Conservation (phyloP, 2,329 filamentous ascomycete genomes). For the Rhynchosporium agropyri region DNA sequence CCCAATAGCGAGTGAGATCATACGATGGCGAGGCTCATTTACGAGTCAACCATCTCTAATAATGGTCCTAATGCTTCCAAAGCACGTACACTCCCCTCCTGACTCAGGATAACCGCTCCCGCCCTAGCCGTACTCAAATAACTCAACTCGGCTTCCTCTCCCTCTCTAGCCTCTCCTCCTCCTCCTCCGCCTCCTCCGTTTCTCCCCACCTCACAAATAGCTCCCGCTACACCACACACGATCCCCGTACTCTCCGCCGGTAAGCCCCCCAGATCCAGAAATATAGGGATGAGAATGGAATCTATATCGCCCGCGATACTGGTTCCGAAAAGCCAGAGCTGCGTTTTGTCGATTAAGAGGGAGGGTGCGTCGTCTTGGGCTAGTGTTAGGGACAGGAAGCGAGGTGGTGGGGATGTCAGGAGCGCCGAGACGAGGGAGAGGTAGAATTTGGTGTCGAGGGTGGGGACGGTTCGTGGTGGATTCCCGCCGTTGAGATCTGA, state of each 20-base stretch:
- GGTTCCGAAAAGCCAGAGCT: conserved; percentile 68
- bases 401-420: conserved; percentile 55
- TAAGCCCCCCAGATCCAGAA: conserved; percentile 78
- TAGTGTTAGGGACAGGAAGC: conserved; percentile 73
- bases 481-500: background rate
- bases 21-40: no score
- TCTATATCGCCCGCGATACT: conserved; percentile 76
- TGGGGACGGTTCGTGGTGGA: conserved; percentile 53
- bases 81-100: conserved; percentile 73
- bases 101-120: conserved; percentile 83
- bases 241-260: conserved; percentile 91
- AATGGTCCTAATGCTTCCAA: conserved; percentile 65
- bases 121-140: conserved; percentile 89
- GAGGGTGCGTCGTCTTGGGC: conserved; percentile 75
- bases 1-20: no score
- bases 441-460: conserved; percentile 65
- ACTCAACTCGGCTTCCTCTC: conserved; percentile 67
- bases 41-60: conserved; percentile 25
- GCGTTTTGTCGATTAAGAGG: conserved; percentile 68
- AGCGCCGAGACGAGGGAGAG: conserved; percentile 64
- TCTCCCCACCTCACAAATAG: conserved; percentile 62
- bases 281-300: conserved; percentile 79
- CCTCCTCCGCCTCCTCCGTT: conserved; percentile 48
- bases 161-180: background rate
- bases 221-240: conserved; percentile 88